Conservation (phyloP, 1,139 yeast species). For the Blastobotrys proliferans region DNA sequence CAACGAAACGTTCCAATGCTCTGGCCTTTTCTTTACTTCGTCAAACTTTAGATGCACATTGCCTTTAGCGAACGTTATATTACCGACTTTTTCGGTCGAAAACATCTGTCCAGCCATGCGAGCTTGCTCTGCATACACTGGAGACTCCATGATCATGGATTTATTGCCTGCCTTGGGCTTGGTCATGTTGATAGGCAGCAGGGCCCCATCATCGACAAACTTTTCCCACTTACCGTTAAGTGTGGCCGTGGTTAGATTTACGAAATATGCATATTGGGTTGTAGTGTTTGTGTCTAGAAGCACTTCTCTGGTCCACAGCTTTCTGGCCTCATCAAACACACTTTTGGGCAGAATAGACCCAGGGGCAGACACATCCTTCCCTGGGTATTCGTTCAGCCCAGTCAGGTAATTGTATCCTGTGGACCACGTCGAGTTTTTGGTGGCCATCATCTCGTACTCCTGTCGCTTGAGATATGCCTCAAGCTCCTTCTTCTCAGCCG, state of each 20-base stretch:
- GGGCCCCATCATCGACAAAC: constrained; percentile 13
- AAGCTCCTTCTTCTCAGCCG: constrained; percentile 29
- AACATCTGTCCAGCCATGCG: constrained; percentile 4
- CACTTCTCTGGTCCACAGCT: constrained; percentile 47
- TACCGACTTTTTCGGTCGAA: constrained; percentile 18
- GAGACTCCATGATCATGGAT: not conserved
- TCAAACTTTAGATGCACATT: constrained; percentile 18
- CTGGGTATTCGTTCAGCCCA: constrained; percentile 43
- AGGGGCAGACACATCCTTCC: constrained; percentile 34
- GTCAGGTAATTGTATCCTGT: constrained; percentile 69
- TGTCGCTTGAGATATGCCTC: constrained; percentile 36
- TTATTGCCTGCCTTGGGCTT: constrained; percentile 8
- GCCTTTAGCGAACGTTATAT: constrained; percentile 22
- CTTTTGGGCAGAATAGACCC: constrained; percentile 60
- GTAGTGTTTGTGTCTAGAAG: not conserved
- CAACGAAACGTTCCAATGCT: constrained; percentile 22
- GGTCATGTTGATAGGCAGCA: constrained; percentile 24
- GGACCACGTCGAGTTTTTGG: constrained; percentile 43
- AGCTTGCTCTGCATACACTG: constrained; percentile 1
- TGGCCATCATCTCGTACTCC: constrained; percentile 32
- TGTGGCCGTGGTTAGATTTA: constrained; percentile 25
- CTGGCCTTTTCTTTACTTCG: constrained; percentile 15
- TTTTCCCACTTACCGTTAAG: constrained; percentile 25
- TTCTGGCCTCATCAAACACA: constrained; percentile 45
- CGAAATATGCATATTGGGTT: constrained; percentile 17